Percentiles rank a stretch among this genome's conserved stretches.
Evolutionary conservation across 192 early-diverging fungal species (phyloP).

Genomic region (Coemansia sp.): DNA sequence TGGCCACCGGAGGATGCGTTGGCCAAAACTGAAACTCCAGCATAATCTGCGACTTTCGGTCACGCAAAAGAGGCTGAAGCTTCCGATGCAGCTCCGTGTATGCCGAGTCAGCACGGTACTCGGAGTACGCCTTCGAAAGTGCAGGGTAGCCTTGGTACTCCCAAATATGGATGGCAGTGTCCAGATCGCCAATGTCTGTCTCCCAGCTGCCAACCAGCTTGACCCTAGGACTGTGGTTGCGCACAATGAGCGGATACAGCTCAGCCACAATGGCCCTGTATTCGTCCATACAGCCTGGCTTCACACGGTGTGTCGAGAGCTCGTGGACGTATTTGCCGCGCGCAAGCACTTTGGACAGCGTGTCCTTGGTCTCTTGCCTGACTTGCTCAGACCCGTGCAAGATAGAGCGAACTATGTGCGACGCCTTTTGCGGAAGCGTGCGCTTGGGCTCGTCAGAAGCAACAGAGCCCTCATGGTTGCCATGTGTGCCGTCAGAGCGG

Average conservation of each 20-base stretch:
- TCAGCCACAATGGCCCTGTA: constrained; percentile 79
- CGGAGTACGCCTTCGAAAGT: constrained; percentile 65
- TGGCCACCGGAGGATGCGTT: constrained; percentile 70
- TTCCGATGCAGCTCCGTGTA: constrained; percentile 68
- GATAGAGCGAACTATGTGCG: constrained; percentile 67
- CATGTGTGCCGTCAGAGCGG: constrained; percentile 9
- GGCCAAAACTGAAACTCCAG: constrained; percentile 94
- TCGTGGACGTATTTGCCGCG: constrained; percentile 92
- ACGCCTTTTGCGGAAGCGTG: constrained; percentile 57
- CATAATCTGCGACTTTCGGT: constrained; percentile 80
- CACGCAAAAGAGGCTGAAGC: constrained; percentile 69
- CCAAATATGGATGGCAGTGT: constrained; percentile 88
- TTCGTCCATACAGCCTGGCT: constrained; percentile 83
- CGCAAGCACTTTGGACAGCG: constrained; percentile 77
- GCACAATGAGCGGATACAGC: constrained; percentile 75
- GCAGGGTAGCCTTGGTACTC: constrained; percentile 90
- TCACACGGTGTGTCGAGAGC: constrained; percentile 78
- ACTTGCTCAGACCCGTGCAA: constrained; percentile 70
- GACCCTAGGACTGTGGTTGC: constrained; percentile 71
- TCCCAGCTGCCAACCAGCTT: constrained; percentile 90
- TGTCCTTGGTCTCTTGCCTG: constrained; percentile 61
- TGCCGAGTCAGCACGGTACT: constrained; percentile 65
- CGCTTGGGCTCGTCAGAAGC: constrained; percentile 37
- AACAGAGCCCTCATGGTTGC: constrained; percentile 5
- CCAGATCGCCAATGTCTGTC: constrained; percentile 83